Evolutionary conservation across 768 basidiomycete species (phyloP), one percentile per base, ranked within the genome.

Genomic region (Tylopilus vinaceipallidus): DNA sequence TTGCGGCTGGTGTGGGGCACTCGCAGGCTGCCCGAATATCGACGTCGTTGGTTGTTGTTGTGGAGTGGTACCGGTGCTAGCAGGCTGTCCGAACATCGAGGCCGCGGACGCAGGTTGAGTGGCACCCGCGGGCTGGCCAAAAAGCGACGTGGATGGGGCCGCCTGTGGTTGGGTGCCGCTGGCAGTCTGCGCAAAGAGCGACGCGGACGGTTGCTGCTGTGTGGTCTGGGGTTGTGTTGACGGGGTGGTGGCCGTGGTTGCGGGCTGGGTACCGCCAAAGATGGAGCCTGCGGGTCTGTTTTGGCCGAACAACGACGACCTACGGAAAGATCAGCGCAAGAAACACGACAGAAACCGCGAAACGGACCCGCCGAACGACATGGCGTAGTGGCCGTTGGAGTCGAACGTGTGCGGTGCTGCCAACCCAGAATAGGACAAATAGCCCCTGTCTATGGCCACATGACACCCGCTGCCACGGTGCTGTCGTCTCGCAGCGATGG

Each of bases 201-300:
- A 60, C 1, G 59, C 52, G 7, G 61, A 26, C 7, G 57, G 48
- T n/a, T 58, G 55, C 17, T 60, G 61, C 36, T 64, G 64, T 7
- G 57, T 55, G 11, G 51, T 39, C 52, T 48, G 61, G 10, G 61
- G 45, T 47, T 61, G 55, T 11, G 53, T 52, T 34, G 49, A 44
- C 4, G 60, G 35, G 0, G 58, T 37, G 12, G 52, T 45, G 3
- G 50, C 50, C 45, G 56, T 47, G 38, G 67, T 45, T 54, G 59
- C 39, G 5, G 65, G 70, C 42, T 67, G 61, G 38, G 63, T 57
- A 27, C 51, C 50, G 16, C 75, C 75, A 64, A 80, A 79, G 45
- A 75, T 55, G 14, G 69, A 62, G 16, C 59, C 60, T 40, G 60
- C 51, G 23, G 72, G 59, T 50, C 70, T 73, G 30, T 62, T 43